A percentile compares a stretch with the other conserved stretches of the same genome.
Conservation (phyloP, 176 grass and related monocot genomes). For the Alopecurus myosuroides region DNA sequence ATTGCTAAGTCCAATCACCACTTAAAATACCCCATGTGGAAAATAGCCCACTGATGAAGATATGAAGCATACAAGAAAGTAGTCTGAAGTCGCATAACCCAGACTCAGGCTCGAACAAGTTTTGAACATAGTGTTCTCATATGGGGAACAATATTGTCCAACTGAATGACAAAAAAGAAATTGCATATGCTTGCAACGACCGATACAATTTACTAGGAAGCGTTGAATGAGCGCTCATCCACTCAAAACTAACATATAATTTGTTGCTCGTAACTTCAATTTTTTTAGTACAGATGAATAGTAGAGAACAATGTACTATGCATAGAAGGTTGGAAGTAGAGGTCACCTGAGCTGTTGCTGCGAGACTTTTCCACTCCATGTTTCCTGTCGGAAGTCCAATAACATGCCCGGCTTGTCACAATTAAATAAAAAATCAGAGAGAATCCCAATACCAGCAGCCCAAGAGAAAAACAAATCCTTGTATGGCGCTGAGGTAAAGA, state of each 20-base stretch:
- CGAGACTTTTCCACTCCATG: slow-evolving; percentile 25
- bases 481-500: slow-evolving; percentile 20
- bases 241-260: background rate
- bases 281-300: slow-evolving; percentile 1
- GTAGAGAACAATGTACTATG: background rate
- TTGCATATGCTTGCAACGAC: slow-evolving; percentile 30
- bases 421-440: slow-evolving; percentile 38
- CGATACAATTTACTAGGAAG: slow-evolving; percentile 20
- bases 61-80: background rate
- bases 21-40: slow-evolving; percentile 5
- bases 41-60: background rate
- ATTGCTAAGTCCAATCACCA: background rate
- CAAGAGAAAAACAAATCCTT: slow-evolving; percentile 40
- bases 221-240: background rate
- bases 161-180: slow-evolving; percentile 5
- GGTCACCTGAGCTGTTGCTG: slow-evolving; percentile 52
- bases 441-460: slow-evolving; percentile 35
- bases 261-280: background rate
- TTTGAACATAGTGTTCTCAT: background rate
- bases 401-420: slow-evolving; percentile 39
- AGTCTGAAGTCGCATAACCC: background rate
- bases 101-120: background rate
- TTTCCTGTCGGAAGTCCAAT: background rate
- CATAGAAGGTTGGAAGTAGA: slow-evolving; percentile 2
- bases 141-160: background rate